Percentiles rank a stretch among this genome's conserved stretches.
These are phyloP conservation scores for Trichoderma arundinaceum DNA, from an alignment of 2,329 filamentous ascomycete genomes.

Conservation along the genomic window DNA sequence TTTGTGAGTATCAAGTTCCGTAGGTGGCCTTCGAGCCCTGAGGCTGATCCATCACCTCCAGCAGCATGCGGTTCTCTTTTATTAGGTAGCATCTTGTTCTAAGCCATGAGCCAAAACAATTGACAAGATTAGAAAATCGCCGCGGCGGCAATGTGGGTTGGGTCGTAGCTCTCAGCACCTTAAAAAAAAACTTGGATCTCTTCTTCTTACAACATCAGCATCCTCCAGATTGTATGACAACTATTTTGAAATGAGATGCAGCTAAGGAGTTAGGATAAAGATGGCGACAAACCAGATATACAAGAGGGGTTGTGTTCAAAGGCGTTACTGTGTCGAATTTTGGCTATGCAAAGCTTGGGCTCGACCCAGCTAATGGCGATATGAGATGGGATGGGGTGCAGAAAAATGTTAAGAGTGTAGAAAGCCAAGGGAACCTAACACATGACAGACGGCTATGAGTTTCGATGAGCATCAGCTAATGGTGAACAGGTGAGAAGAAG, in stretches of 20 bases:
- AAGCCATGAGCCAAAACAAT: not conserved
- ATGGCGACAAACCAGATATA: not conserved
- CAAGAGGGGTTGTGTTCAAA: not conserved
- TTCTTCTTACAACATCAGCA: not conserved
- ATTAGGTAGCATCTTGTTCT: slow-evolving; percentile 18
- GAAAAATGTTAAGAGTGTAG: not conserved
- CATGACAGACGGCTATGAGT: not conserved
- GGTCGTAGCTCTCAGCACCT: not conserved
- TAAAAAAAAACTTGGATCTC: not conserved
- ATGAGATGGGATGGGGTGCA: not conserved
- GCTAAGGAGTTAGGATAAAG: not conserved
- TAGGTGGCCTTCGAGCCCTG: slow-evolving; percentile 61
- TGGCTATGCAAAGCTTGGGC: not conserved
- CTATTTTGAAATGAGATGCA: not conserved
- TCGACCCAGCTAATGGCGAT: not conserved
- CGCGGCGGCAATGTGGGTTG: not conserved
- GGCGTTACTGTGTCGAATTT: not conserved
- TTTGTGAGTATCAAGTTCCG: slow-evolving; percentile 65
- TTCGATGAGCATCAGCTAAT: not conserved
- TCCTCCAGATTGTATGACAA: not conserved
- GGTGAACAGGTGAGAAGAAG: not conserved
- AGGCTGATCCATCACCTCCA: not conserved
- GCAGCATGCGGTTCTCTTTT: not conserved
- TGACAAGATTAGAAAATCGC: not conserved
- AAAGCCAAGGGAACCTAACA: not conserved